These are phyloP conservation scores for Pythium pectinolyticum DNA, from an alignment of 352 stramenopile species.

Conservation along the genomic window DNA sequence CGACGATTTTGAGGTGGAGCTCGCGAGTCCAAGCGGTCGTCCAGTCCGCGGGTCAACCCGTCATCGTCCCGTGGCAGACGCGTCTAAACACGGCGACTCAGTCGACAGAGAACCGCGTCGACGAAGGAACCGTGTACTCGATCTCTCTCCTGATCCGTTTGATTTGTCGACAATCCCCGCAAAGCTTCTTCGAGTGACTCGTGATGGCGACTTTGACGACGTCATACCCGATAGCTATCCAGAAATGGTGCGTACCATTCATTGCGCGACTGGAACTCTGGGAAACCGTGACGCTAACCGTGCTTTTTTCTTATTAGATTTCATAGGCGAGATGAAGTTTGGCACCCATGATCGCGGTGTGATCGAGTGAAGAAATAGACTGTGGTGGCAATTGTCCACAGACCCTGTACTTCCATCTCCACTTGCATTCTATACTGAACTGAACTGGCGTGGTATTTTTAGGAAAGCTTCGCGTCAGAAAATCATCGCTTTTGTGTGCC, in stretches of 20 bases:
- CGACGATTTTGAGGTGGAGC: background rate
- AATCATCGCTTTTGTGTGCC: background rate
- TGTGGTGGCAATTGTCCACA: background rate
- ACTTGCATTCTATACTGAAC: background rate
- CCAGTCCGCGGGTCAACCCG: background rate
- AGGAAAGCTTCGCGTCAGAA: background rate
- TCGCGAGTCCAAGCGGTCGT: background rate
- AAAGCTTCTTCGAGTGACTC: conserved; percentile 11
- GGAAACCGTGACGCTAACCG: no score
- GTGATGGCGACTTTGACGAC: conserved; percentile 24
- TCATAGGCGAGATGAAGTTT: no score
- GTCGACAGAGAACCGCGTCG: background rate
- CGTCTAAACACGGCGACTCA: background rate
- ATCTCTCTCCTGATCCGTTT: conserved; percentile 12
- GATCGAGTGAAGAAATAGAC: background rate
- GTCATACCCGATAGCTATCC: conserved; percentile 22
- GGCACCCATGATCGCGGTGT: no score
- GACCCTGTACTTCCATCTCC: background rate
- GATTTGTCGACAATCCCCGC: conserved; percentile 6
- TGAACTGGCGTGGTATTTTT: conserved; percentile 10
- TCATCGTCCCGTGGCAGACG: background rate
- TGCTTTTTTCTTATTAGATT: no score
- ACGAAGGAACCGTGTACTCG: conserved; percentile 12
- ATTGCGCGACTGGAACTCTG: no score
- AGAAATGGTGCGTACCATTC: conserved; percentile 21